phyloP scores from a whole-genome alignment of 805 yeast genomes.

The Diddensiella transvaalensis region DNA sequence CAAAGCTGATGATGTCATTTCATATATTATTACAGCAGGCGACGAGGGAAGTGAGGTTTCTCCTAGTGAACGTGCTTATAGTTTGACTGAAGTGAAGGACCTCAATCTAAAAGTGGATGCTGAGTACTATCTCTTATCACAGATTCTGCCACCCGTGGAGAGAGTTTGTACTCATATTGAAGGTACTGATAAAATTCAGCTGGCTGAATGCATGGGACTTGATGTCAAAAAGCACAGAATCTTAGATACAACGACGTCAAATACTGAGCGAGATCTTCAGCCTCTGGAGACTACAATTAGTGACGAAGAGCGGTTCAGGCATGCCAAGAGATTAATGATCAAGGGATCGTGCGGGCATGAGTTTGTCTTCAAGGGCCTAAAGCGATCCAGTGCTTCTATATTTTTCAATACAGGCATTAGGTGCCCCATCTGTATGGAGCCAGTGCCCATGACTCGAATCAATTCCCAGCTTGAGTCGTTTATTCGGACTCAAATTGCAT shows the following conservation, averaged over 20 bases:
- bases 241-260: slow-evolving; percentile 24
- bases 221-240: slow-evolving; percentile 60
- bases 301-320: slow-evolving; percentile 78
- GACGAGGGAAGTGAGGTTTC: slow-evolving; percentile 33
- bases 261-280: slow-evolving; percentile 37
- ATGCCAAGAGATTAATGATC: slow-evolving; percentile 52
- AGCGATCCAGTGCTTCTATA: slow-evolving; percentile 44
- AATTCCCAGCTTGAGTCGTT: slow-evolving; percentile 72
- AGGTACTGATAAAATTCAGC: slow-evolving; percentile 75
- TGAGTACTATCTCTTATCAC: slow-evolving; percentile 77
- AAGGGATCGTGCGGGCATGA: slow-evolving; percentile 57
- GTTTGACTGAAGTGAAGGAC: slow-evolving; percentile 63
- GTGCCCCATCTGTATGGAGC: slow-evolving; percentile 59
- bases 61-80: slow-evolving; percentile 79
- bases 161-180: slow-evolving; percentile 81
- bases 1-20: slow-evolving; percentile 84
- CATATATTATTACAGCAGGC: slow-evolving; percentile 72
- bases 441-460: slow-evolving; percentile 51
- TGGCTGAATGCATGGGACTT: slow-evolving; percentile 74
- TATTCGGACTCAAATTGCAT: slow-evolving; percentile 64
- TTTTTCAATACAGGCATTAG: slow-evolving; percentile 66
- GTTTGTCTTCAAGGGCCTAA: slow-evolving; percentile 74
- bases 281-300: slow-evolving; percentile 80
- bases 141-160: slow-evolving; percentile 85
- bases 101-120: slow-evolving; percentile 65